phyloP scores from a whole-genome alignment of 1,139 yeast species.

The Hemisphaericaspora xylanilytica region DNA sequence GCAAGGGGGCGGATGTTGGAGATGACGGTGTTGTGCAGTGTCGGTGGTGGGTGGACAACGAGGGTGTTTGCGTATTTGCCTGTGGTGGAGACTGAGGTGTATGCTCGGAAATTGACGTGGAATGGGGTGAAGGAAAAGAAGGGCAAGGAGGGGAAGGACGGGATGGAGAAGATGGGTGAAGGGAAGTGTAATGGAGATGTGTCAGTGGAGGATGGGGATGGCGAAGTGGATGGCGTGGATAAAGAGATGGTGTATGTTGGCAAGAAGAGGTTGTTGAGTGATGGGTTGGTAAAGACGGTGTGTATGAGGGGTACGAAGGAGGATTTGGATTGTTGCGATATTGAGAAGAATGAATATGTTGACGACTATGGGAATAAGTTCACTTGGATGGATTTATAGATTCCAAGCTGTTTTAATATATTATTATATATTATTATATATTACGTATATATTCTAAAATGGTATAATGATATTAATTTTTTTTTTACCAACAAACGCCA shows the following conservation, averaged over 20 bases:
- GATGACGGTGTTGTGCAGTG: slow-evolving; percentile 5
- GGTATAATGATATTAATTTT: too few species aligned
- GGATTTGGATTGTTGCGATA: slow-evolving; percentile 8
- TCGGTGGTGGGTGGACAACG: slow-evolving; percentile 1
- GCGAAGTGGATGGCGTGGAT: slow-evolving; percentile 1
- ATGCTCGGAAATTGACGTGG: slow-evolving; percentile 4
- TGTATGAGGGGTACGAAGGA: slow-evolving; percentile 11
- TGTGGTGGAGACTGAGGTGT: slow-evolving; percentile 4
- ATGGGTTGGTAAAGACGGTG: slow-evolving; percentile 6
- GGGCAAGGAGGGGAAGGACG: too few species aligned
- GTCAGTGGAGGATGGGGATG: background rate
- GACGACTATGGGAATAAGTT: slow-evolving; percentile 10
- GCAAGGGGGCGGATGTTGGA: slow-evolving; percentile 4
- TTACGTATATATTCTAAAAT: too few species aligned
- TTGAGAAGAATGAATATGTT: background rate
- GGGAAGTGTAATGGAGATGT: too few species aligned
- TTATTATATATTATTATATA: too few species aligned
- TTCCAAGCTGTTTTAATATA: background rate
- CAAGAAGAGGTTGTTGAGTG: slow-evolving; percentile 3
- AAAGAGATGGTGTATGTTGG: slow-evolving; percentile 2
- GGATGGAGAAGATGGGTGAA: too few species aligned
- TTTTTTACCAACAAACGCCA: too few species aligned
- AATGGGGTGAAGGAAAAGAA: too few species aligned
- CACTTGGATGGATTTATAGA: slow-evolving; percentile 7
- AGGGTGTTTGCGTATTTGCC: slow-evolving; percentile 9